phyloP scores from a whole-genome alignment of 2,329 filamentous ascomycete genomes.

The Hypoxylon sp. region DNA sequence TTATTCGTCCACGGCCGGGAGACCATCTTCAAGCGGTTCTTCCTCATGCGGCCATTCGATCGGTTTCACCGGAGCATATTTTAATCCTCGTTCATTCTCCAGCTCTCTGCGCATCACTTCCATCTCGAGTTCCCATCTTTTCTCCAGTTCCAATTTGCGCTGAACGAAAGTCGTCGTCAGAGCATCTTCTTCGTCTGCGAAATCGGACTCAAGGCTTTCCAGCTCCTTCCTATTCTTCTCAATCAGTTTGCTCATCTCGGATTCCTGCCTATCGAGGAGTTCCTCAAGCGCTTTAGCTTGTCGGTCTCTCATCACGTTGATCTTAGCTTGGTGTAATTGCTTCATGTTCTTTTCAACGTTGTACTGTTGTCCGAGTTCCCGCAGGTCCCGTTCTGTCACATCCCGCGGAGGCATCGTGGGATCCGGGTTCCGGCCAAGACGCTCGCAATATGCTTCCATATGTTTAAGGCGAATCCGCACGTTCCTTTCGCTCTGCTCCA shows the following conservation, averaged over 20 bases:
- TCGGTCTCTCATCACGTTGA: slow-evolving; percentile 76
- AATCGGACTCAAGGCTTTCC: slow-evolving; percentile 63
- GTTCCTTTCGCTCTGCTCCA: slow-evolving; percentile 71
- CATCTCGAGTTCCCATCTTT: slow-evolving; percentile 68
- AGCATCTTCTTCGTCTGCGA: slow-evolving; percentile 65
- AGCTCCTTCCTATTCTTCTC: slow-evolving; percentile 65
- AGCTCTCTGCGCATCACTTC: slow-evolving; percentile 69
- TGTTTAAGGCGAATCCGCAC: slow-evolving; percentile 72
- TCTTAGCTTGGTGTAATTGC: slow-evolving; percentile 71
- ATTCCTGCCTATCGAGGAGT: slow-evolving; percentile 68
- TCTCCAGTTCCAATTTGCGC: slow-evolving; percentile 62
- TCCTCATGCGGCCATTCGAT: slow-evolving; percentile 61
- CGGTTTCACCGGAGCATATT: slow-evolving; percentile 59
- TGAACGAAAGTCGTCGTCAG: slow-evolving; percentile 62
- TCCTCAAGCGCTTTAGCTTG: slow-evolving; percentile 75
- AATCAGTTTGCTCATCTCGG: slow-evolving; percentile 64
- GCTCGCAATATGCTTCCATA: slow-evolving; percentile 77
- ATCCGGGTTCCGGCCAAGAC: slow-evolving; percentile 61
- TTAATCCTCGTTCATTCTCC: slow-evolving; percentile 61
- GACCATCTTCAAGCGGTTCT: slow-evolving; percentile 46
- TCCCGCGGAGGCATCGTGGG: slow-evolving; percentile 63
- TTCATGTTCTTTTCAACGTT: slow-evolving; percentile 72
- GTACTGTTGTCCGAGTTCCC: slow-evolving; percentile 73
- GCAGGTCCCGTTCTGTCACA: slow-evolving; percentile 72
- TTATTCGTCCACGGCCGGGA: slow-evolving; percentile 46